phyloP scores from a whole-genome alignment of 2,329 filamentous ascomycete species.

The Colletotrichum cuscutae region DNA sequence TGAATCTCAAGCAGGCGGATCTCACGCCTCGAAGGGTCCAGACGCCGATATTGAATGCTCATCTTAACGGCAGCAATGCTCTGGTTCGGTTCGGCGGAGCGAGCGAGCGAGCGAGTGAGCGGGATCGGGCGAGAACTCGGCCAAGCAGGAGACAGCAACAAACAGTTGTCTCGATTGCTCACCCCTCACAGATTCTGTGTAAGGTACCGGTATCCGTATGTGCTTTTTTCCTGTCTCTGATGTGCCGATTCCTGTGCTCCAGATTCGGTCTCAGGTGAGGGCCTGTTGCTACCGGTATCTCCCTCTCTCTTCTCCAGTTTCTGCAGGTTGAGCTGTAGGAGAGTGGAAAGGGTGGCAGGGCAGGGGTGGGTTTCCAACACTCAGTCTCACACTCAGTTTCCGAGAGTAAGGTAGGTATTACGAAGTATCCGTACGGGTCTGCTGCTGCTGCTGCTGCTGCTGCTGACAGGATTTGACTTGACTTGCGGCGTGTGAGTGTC shows the following conservation, averaged over 20 bases:
- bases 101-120: background rate
- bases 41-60: slow-evolving; percentile 34
- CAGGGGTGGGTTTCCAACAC: slow-evolving; percentile 19
- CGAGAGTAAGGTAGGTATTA: background rate
- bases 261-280: background rate
- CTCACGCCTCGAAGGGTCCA: slow-evolving; percentile 40
- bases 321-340: background rate
- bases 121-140: background rate
- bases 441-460: background rate
- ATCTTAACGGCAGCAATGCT: slow-evolving; percentile 1
- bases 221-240: background rate
- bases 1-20: slow-evolving; percentile 47
- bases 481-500: background rate
- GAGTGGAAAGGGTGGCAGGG: slow-evolving; percentile 11
- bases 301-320: background rate
- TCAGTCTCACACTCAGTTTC: background rate
- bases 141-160: background rate
- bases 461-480: background rate
- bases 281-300: background rate
- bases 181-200: background rate
- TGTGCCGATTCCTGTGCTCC: background rate
- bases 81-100: background rate
- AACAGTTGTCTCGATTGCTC: background rate
- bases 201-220: background rate
- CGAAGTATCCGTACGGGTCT: background rate